Percentiles rank a stretch among this genome's conserved stretches.
Conservation (phyloP, 164 flowering plant genomes). For the Annona cherimola region DNA sequence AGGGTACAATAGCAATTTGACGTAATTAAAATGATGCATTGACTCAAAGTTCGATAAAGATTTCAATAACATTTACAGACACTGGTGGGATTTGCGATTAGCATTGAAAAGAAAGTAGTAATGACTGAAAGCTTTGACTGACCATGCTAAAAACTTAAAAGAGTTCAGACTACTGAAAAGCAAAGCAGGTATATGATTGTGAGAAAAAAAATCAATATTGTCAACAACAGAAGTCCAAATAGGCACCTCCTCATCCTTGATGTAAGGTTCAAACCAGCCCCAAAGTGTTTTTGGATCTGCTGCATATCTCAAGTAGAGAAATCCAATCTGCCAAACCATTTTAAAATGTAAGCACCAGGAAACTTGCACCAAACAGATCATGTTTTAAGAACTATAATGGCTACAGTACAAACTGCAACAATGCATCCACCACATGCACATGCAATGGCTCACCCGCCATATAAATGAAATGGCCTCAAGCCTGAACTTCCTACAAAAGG, state of each 20-base stretch:
- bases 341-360: slow-evolving; percentile 1
- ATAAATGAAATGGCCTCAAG: neutral
- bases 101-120: neutral
- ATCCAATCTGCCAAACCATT: slow-evolving; percentile 66
- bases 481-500: neutral
- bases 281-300: slow-evolving; percentile 93
- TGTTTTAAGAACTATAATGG: neutral
- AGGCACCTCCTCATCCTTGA: slow-evolving; percentile 85
- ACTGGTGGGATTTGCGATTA: neutral
- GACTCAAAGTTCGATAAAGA: too few relatives aligned
- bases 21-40: too few relatives aligned
- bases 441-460: neutral
- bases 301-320: slow-evolving; percentile 83
- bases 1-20: too few relatives aligned
- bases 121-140: neutral
- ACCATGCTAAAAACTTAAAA: neutral
- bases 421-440: neutral
- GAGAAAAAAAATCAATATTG: neutral
- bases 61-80: too few relatives aligned
- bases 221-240: neutral
- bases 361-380: neutral
- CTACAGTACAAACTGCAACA: neutral
- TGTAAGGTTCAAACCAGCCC: slow-evolving; percentile 86
- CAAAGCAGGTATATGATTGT: neutral
- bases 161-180: neutral